Percentiles rank a stretch among this genome's conserved stretches.
Conservation (phyloP, 345 rosid genomes). For the Citropsis articulata region DNA sequence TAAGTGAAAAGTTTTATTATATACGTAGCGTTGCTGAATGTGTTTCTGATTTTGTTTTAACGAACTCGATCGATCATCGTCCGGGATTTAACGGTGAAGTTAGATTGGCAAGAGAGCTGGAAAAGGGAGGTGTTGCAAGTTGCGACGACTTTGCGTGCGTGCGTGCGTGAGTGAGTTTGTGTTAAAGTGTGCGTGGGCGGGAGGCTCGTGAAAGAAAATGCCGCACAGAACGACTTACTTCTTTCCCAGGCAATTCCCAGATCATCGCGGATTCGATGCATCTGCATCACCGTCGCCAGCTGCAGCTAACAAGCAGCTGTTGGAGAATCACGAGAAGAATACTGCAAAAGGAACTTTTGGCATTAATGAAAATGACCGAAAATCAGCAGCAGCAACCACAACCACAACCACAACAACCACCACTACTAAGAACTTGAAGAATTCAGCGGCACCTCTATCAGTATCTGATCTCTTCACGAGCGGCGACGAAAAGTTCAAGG, state of each 20-base stretch:
- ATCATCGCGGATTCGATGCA: conserved; percentile 68
- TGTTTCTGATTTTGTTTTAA: not conserved
- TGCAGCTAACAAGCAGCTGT: conserved; percentile 25
- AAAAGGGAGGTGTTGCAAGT: not conserved
- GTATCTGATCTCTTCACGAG: conserved; percentile 59
- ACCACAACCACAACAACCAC: conserved; percentile 9
- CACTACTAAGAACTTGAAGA: not conserved
- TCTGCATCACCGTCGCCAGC: conserved; percentile 7
- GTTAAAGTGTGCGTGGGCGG: not conserved
- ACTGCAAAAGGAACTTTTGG: conserved; percentile 12
- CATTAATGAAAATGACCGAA: conserved; percentile 30
- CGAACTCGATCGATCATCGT: not conserved
- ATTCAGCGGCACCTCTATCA: conserved; percentile 26
- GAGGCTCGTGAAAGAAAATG: conserved; percentile 39
- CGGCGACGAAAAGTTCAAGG: conserved; percentile 40
- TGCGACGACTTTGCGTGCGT: not conserved
- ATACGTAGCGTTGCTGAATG: not conserved
- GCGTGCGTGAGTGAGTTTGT: not conserved
- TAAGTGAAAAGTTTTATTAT: too few relatives aligned
- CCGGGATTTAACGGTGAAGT: not conserved
- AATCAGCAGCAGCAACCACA: conserved; percentile 2
- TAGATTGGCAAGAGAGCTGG: not conserved
- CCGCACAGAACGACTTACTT: conserved; percentile 97
- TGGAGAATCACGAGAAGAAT: conserved; percentile 55
- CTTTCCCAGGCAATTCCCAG: conserved; percentile 97